Evolutionary conservation across 106 monocot species (phyloP).

Genomic region (Iris macrosiphon): DNA sequence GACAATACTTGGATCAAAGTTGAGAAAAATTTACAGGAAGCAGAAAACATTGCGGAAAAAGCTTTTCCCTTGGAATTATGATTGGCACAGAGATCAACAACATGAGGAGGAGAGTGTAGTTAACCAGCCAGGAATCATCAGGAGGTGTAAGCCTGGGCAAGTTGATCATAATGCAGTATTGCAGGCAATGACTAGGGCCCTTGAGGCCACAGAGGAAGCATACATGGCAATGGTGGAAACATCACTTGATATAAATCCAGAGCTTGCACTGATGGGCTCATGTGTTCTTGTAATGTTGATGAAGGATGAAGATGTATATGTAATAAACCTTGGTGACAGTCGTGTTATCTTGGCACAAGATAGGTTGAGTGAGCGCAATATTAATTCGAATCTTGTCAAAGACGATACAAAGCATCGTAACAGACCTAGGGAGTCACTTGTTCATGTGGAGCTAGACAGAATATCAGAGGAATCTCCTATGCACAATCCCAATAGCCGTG

Average conservation of each 20-base stretch:
- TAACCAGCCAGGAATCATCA: conserved; percentile 27
- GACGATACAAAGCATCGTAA: conserved; percentile 41
- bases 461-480: conserved; percentile 97
- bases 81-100: conserved; percentile 81
- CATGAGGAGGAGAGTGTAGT: conserved; percentile 30
- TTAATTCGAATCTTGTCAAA: conserved; percentile 20
- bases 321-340: conserved; percentile 97
- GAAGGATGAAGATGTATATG: conserved; percentile 97
- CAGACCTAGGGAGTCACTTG: conserved; percentile 67
- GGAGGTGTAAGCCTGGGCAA: conserved; percentile 77
- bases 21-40: conserved; percentile 66
- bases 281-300: conserved; percentile 98
- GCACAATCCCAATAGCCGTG: conserved; percentile 45
- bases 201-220: conserved; percentile 74
- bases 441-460: conserved; percentile 81
- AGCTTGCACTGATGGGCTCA: conserved; percentile 96
- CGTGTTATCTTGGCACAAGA: conserved; percentile 91
- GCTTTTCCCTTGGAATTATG: conserved; percentile 87
- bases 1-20: conserved; percentile 38
- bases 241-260: conserved; percentile 74
- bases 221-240: conserved; percentile 90
- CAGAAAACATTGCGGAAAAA: conserved; percentile 76
- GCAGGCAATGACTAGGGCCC: conserved; percentile 71
- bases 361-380: conserved; percentile 29
- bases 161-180: conserved; percentile 84